Evolutionary conservation across 1,139 yeast species (phyloP).

Genomic region (Debaryomyces nepalensis): DNA sequence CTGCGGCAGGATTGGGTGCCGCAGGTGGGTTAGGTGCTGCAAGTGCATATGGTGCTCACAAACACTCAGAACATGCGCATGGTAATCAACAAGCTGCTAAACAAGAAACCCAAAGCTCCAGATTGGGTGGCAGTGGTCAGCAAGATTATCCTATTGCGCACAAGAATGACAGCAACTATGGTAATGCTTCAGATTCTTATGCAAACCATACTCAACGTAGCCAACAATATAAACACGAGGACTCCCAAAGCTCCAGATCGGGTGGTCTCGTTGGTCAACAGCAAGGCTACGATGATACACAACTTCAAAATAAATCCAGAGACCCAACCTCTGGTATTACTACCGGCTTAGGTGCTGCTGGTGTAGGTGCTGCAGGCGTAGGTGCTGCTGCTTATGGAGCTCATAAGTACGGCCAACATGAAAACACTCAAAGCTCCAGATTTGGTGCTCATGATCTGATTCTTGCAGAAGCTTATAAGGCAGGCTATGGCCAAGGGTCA

Average conservation of each 20-base stretch:
- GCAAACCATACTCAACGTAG: neutral
- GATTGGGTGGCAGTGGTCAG: conserved; percentile 1
- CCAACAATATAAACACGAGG: neutral
- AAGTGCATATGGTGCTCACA: conserved; percentile 15
- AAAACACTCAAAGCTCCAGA: conserved; percentile 2
- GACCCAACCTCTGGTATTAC: conserved; percentile 6
- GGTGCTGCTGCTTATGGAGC: conserved; percentile 17
- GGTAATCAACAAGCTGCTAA: neutral
- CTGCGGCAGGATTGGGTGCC: conserved; percentile 12
- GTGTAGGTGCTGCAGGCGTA: conserved; percentile 13
- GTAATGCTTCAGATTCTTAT: too few species aligned
- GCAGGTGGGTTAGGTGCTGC: conserved; percentile 12
- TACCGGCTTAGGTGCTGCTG: conserved; percentile 14
- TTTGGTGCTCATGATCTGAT: neutral
- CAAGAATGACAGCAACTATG: too few species aligned
- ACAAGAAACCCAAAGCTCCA: neutral
- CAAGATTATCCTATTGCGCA: too few species aligned
- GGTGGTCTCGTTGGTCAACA: neutral
- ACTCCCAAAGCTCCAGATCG: neutral
- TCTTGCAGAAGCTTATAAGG: neutral
- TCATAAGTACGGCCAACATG: conserved; percentile 3
- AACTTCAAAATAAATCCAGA: conserved; percentile 9
- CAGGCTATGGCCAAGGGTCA: conserved; percentile 1
- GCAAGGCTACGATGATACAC: conserved; percentile 1
- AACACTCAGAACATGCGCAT: neutral